Conservation (phyloP, 192 early-diverging fungal species). For the Globomyces pollinis-pini region DNA sequence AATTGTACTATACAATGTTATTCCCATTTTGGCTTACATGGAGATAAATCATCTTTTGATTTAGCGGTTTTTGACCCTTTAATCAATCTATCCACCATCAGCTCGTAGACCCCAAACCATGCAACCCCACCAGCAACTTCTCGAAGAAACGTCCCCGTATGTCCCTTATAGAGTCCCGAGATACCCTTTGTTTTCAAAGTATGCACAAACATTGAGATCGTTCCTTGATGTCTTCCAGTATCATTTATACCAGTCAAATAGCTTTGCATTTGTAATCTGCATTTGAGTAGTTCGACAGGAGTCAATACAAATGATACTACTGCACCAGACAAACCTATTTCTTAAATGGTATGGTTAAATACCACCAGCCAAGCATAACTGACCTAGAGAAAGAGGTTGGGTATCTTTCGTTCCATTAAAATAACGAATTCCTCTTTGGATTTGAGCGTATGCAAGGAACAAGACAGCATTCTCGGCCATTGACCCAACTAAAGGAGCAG, state of each 20-base stretch:
- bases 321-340: slow-evolving; percentile 75
- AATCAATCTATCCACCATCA: slow-evolving; percentile 52
- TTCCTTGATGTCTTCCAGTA: slow-evolving; percentile 28
- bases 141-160: slow-evolving; percentile 75
- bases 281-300: slow-evolving; percentile 93
- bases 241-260: slow-evolving; percentile 5
- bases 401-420: slow-evolving; percentile 17
- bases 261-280: slow-evolving; percentile 71
- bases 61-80: slow-evolving; percentile 16
- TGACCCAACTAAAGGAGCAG: slow-evolving; percentile 83
- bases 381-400: slow-evolving; percentile 43
- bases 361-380: slow-evolving; percentile 77
- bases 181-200: slow-evolving; percentile 50
- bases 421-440: slow-evolving; percentile 65
- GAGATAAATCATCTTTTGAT: slow-evolving; percentile 64
- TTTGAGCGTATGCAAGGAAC: slow-evolving; percentile 80
- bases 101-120: slow-evolving; percentile 97
- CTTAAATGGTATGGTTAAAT: too few species aligned
- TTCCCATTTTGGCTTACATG: too few species aligned
- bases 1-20: too few species aligned
- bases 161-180: slow-evolving; percentile 68
- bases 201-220: slow-evolving; percentile 45
- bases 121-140: slow-evolving; percentile 87
- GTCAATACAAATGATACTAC: slow-evolving; percentile 84
- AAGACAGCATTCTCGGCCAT: slow-evolving; percentile 91